A percentile compares a stretch with the other conserved stretches of the same genome.
Evolutionary conservation across 495 filamentous ascomycete species (phyloP).

Genomic region (Cercophora scortea): DNA sequence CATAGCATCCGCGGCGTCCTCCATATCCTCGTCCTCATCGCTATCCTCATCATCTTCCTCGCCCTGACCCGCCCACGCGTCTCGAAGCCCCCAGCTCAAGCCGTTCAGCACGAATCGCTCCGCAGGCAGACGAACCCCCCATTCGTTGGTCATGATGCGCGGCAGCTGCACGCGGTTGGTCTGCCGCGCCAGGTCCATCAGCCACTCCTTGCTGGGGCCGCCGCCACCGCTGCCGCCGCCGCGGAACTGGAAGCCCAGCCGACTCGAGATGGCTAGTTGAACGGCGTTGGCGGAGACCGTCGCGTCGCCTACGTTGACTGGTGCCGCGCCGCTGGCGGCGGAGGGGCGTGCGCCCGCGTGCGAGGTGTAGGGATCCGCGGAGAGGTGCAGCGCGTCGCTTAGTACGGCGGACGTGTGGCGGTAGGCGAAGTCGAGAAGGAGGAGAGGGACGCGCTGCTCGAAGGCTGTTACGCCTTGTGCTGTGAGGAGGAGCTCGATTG

Average conservation of each 20-base stretch:
- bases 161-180: constrained; percentile 77
- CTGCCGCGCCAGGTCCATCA: constrained; percentile 75
- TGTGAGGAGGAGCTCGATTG: constrained; percentile 85
- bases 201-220: constrained; percentile 69
- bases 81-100: constrained; percentile 71
- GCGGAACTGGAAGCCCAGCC: constrained; percentile 45
- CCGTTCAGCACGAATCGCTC: constrained; percentile 91
- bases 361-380: constrained; percentile 53
- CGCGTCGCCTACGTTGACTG: constrained; percentile 39
- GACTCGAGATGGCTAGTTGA: constrained; percentile 40
- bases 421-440: constrained; percentile 96
- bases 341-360: constrained; percentile 43
- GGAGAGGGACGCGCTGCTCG: constrained; percentile 87
- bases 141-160: constrained; percentile 59
- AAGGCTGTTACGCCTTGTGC: constrained; percentile 81
- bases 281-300: constrained; percentile 38
- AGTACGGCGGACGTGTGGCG: constrained; percentile 62
- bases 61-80: constrained; percentile 56
- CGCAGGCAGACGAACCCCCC: constrained; percentile 75
- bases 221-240: constrained; percentile 32
- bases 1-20: constrained; percentile 36
- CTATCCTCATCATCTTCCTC: constrained; percentile 33
- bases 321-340: constrained; percentile 33
- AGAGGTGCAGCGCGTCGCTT: constrained; percentile 56
- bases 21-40: constrained; percentile 31